Base-by-base conservation (phyloP, 1,284 basidiomycete species). In the Papiliotrema flavescens region DNA sequence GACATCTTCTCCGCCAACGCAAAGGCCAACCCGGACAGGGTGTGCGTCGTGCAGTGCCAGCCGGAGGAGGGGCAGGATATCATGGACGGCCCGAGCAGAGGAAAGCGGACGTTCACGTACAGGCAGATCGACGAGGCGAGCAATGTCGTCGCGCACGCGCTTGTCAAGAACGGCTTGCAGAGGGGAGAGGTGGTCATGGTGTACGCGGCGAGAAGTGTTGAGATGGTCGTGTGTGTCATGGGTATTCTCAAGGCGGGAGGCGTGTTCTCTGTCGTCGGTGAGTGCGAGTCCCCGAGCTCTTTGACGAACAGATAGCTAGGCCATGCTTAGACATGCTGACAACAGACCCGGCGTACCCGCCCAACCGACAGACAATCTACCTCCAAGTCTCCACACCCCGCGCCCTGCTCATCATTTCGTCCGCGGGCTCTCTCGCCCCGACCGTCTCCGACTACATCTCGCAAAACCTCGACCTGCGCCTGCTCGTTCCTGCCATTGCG, bases 111-210 rank as follows among this genome's bases (percentile, higher is more conserved):
- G 0, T 93, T 86, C 76, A 86, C 88, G 0, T 98, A 98, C 69
- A 80, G 80, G 46, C 82, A 86, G 57, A 90, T 98, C 62, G 84
- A 91, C 56, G 82, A 82, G 49, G 90, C 94, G 8, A 85, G 88
- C 4, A 98, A 98, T 71, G 81, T 95, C 19, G 82, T 98, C 8
- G 89, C 96, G 0, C 95, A 98, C 70, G 85, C 96, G 65, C 82
- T 99, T 49, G 78, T 98, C 50, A 83, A 86, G 65, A 84, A 84
- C 17, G 95, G 95, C 14, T 79, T 98, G 14, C 82, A 95, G 76
- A 81, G 92, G 26, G 95, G 95, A 64, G 96, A 99, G 66, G 93
- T 98, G 20, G 93, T 98, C 53, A 98, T 96, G 85, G 89, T 98
- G n/a, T 99, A 98, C 71, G 96, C 96, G 0, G 87, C 97, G 67